These are phyloP conservation scores for Debaryomyces castellii DNA, from an alignment of 805 yeast species.

Conservation along the genomic window DNA sequence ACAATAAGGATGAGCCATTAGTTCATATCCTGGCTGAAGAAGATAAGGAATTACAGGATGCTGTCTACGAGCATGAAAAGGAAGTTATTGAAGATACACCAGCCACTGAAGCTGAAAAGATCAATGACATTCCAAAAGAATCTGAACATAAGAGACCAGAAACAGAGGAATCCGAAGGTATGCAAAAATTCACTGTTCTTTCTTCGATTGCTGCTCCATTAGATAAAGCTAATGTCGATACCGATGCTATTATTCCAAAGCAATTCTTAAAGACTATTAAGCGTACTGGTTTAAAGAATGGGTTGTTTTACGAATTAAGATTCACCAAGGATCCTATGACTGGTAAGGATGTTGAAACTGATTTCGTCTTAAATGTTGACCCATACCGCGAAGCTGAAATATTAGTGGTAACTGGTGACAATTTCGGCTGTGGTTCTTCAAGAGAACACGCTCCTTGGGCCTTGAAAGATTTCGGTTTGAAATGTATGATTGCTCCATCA, in stretches of 20 bases:
- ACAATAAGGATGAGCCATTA: conserved; percentile 58
- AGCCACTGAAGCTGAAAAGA: conserved; percentile 53
- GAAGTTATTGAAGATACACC: conserved; percentile 57
- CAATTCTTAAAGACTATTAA: conserved; percentile 97
- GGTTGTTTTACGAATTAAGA: conserved; percentile 90
- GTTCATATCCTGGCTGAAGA: conserved; percentile 45
- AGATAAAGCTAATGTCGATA: conserved; percentile 92
- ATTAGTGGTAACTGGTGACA: conserved; percentile 90
- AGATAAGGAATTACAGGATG: conserved; percentile 62
- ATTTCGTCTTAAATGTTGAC: conserved; percentile 81
- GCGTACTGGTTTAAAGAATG: conserved; percentile 88
- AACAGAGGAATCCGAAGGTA: conserved; percentile 46
- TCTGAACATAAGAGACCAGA: conserved; percentile 26
- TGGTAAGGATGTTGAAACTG: conserved; percentile 81
- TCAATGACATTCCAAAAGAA: conserved; percentile 61
- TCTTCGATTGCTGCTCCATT: conserved; percentile 92
- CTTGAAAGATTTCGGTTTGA: conserved; percentile 93
- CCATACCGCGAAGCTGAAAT: conserved; percentile 82
- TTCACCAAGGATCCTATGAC: conserved; percentile 58
- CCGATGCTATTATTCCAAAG: conserved; percentile 98
- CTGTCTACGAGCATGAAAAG: conserved; percentile 71
- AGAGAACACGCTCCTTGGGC: conserved; percentile 99
- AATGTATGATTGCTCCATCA: conserved; percentile 94
- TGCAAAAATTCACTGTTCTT: conserved; percentile 72
- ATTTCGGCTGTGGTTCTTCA: conserved; percentile 98